These are phyloP conservation scores for Agaricus subrufescens DNA, from an alignment of 768 basidiomycete genomes.

Conservation along the genomic window DNA sequence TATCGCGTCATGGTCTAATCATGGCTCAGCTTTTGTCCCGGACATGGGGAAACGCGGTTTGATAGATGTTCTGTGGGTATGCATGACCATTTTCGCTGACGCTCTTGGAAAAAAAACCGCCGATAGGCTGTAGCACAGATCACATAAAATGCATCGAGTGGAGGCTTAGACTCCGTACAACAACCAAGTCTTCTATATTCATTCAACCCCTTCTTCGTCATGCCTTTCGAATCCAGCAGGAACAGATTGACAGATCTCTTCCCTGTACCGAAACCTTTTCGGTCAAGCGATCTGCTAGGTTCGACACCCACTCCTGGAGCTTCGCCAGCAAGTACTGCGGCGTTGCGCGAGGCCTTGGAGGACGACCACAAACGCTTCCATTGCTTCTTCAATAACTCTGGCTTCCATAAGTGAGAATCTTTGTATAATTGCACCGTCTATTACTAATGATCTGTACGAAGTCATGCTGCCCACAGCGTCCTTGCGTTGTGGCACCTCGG, in stretches of 20 bases:
- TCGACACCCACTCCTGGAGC: constrained; percentile 24
- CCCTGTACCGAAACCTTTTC: not conserved
- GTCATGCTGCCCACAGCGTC: constrained; percentile 54
- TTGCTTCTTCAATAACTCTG: constrained; percentile 43
- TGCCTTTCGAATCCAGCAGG: not conserved
- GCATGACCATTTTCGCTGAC: too few species aligned
- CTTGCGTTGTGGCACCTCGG: constrained; percentile 61
- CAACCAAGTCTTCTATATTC: too few species aligned
- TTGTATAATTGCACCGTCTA: constrained; percentile 15
- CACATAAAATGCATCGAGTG: too few species aligned
- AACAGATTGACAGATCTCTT: constrained; percentile 1
- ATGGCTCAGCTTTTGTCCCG: too few species aligned
- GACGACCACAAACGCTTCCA: constrained; percentile 51
- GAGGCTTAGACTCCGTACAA: too few species aligned
- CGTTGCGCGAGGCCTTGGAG: constrained; percentile 35
- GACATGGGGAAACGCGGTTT: too few species aligned
- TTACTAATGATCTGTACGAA: constrained; percentile 24
- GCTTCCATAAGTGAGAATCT: constrained; percentile 30
- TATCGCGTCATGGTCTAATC: too few species aligned
- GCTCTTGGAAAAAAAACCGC: too few species aligned
- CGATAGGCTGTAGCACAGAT: too few species aligned
- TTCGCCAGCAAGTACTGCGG: constrained; percentile 30
- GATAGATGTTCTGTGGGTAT: too few species aligned
- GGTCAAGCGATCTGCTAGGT: not conserved
- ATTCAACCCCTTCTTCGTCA: constrained; percentile 33